These are phyloP conservation scores for Megacollybia marginata DNA, from an alignment of 768 basidiomycete genomes.

Conservation along the genomic window DNA sequence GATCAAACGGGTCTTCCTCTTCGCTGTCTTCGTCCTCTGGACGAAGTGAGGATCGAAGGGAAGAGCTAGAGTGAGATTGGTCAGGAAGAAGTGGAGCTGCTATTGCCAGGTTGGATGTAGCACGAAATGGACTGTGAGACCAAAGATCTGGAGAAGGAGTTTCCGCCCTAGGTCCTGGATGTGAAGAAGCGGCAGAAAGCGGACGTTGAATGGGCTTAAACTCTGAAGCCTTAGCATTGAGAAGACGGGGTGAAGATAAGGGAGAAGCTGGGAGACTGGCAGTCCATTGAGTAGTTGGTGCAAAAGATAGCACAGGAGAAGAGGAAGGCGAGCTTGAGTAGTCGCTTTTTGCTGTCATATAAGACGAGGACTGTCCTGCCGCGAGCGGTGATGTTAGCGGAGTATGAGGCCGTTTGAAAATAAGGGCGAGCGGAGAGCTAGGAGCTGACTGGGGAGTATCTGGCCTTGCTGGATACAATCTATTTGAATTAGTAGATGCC, in stretches of 20 bases:
- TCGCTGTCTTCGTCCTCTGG: constrained; percentile 52
- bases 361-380: constrained; percentile 43
- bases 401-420: constrained; percentile 75
- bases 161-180: constrained; percentile 57
- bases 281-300: constrained; percentile 59
- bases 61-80: constrained; percentile 46
- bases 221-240: constrained; percentile 86
- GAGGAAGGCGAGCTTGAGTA: constrained; percentile 53
- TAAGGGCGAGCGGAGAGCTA: constrained; percentile 65
- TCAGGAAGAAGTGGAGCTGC: constrained; percentile 85
- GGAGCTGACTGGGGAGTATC: constrained; percentile 75
- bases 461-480: constrained; percentile 55
- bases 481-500: constrained; percentile 59
- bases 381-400: constrained; percentile 72
- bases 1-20: constrained; percentile 84
- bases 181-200: constrained; percentile 64
- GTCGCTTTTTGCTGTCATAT: constrained; percentile 47
- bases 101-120: constrained; percentile 82
- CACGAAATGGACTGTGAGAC: constrained; percentile 67
- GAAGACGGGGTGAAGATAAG: constrained; percentile 72
- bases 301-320: constrained; percentile 59
- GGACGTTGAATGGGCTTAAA: constrained; percentile 83
- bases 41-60: constrained; percentile 56
- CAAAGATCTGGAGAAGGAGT: constrained; percentile 89
- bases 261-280: constrained; percentile 81